phyloP scores from a whole-genome alignment of 192 early-diverging fungal species.

The Kappamyces sp. region DNA sequence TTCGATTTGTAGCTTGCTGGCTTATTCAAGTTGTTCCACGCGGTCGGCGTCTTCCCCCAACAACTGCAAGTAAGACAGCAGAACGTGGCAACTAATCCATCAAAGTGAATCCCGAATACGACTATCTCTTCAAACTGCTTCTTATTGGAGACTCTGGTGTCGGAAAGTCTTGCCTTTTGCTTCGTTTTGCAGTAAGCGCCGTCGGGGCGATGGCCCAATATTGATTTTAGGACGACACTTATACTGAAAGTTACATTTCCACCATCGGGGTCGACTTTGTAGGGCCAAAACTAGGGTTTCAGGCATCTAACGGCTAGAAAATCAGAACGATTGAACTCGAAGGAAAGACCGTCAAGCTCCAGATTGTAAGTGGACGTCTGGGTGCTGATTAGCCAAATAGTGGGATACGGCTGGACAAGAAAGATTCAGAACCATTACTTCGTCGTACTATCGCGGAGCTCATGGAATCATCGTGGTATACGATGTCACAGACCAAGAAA shows the following conservation, averaged over 20 bases:
- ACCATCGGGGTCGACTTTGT: slow-evolving; percentile 99
- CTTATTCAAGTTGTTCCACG: neutral
- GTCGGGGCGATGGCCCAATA: neutral
- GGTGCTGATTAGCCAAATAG: slow-evolving; percentile 29
- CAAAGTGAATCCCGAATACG: slow-evolving; percentile 46
- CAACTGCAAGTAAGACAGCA: neutral
- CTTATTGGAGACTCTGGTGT: slow-evolving; percentile 98
- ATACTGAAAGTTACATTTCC: slow-evolving; percentile 96
- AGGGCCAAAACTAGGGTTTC: slow-evolving; percentile 13
- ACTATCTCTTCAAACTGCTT: slow-evolving; percentile 98
- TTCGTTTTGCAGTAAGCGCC: slow-evolving; percentile 78
- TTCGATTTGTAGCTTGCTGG: slow-evolving; percentile 5
- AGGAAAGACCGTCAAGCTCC: slow-evolving; percentile 96
- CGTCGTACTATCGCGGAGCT: slow-evolving; percentile 94
- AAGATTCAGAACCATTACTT: slow-evolving; percentile 98
- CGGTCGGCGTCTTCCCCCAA: neutral
- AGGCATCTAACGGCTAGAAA: slow-evolving; percentile 58
- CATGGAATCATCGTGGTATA: slow-evolving; percentile 99
- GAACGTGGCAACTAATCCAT: neutral
- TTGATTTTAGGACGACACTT: slow-evolving; percentile 79
- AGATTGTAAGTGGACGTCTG: slow-evolving; percentile 65
- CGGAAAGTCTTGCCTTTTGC: slow-evolving; percentile 94
- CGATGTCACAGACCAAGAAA: slow-evolving; percentile 93
- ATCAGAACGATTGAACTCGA: slow-evolving; percentile 98
- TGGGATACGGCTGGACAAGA: slow-evolving; percentile 99